Percentiles rank a stretch among this genome's conserved stretches.
Evolutionary conservation across 2,329 filamentous ascomycete species (phyloP).

Genomic region (Dothideomycetes sp.): DNA sequence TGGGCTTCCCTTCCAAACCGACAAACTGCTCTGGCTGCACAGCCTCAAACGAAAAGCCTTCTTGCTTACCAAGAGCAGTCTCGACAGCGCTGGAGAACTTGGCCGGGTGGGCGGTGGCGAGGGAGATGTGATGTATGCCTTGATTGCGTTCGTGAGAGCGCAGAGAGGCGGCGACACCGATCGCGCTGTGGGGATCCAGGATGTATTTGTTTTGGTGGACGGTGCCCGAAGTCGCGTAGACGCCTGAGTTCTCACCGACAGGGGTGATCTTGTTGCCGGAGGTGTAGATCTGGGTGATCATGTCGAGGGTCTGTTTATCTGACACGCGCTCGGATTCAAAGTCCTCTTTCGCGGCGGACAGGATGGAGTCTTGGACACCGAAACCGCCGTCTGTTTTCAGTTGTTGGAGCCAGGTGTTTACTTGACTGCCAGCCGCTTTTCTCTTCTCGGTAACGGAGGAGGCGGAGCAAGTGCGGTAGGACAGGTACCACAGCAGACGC

Average conservation of each 20-base stretch:
- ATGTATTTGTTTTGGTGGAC: slow-evolving; percentile 53
- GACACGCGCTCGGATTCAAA: slow-evolving; percentile 72
- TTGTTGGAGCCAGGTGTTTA: slow-evolving; percentile 66
- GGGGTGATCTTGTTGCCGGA: slow-evolving; percentile 20
- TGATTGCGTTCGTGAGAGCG: slow-evolving; percentile 48
- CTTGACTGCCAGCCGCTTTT: slow-evolving; percentile 57
- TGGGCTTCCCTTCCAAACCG: slow-evolving; percentile 67
- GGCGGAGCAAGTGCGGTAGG: slow-evolving; percentile 54
- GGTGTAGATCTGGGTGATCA: slow-evolving; percentile 37
- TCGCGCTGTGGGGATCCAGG: slow-evolving; percentile 85
- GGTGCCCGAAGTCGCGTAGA: slow-evolving; percentile 27
- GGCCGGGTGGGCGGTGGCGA: slow-evolving; percentile 90
- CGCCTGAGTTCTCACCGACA: slow-evolving; percentile 26
- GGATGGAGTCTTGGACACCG: slow-evolving; percentile 63
- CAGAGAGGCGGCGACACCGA: slow-evolving; percentile 69
- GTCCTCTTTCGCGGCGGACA: slow-evolving; percentile 59
- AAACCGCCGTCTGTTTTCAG: slow-evolving; percentile 79
- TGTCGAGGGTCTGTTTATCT: slow-evolving; percentile 42
- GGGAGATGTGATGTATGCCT: slow-evolving; percentile 60
- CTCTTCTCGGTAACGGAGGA: slow-evolving; percentile 37
- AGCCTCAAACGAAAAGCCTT: slow-evolving; percentile 66
- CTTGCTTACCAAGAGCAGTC: slow-evolving; percentile 59
- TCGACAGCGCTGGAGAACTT: slow-evolving; percentile 88
- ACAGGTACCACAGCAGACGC: slow-evolving; percentile 85
- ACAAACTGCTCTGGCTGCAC: slow-evolving; percentile 76